Base-by-base conservation (phyloP, 2,329 filamentous ascomycete species). In the Penicillium hesseltinei region DNA sequence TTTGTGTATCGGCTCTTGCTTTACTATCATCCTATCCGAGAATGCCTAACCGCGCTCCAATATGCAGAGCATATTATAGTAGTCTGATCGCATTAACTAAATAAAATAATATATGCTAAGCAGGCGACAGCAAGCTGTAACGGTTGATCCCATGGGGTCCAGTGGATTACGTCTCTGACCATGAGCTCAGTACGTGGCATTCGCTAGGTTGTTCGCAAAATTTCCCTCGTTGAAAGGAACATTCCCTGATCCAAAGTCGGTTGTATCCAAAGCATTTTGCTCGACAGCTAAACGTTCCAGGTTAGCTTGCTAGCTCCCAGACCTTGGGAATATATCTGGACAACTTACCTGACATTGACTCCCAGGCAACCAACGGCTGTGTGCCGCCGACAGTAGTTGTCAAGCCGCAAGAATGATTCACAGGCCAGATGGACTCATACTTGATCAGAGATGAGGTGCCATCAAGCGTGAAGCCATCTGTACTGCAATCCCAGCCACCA, bases 291-390 rank as follows among this genome's bases (percentile, higher is more conserved):
- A 35, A 39, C 1, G 15, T 47, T 31, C 2, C 7, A 36, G 19
- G 31, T 56, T 25, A 56, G 54, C 8, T 23, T 7, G 0, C 4
- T 27, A 35, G 9, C 9, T 23, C 15, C 23, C 2, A 19, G 4
- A 21, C 1, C 5, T 38, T 25, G 4, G 11, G 9, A 3, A 5
- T 7, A 19, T 35, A 9, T 45, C 5, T n/a, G 1, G 15, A 4
- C 2, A 46, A 52, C 54, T 46, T 46, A 56, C 54, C n/a, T 7
- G 77, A 73, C 71, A 82, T 64, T n/a, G 76, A 79, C 64, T 81
- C 78, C 76, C 78, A 82, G 11, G 79, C 79, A 62, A 81, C 73
- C 19, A 81, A 52, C 9, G 79, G 78, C 70, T 80, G 78, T 53
- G 72, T 69, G 0, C 77, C 77, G 1, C 78, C 80, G 8, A 75